A percentile compares a stretch with the other conserved stretches of the same genome.
phyloP scores from a whole-genome alignment of 2,329 filamentous ascomycete genomes.

The Diaporthe citri region DNA sequence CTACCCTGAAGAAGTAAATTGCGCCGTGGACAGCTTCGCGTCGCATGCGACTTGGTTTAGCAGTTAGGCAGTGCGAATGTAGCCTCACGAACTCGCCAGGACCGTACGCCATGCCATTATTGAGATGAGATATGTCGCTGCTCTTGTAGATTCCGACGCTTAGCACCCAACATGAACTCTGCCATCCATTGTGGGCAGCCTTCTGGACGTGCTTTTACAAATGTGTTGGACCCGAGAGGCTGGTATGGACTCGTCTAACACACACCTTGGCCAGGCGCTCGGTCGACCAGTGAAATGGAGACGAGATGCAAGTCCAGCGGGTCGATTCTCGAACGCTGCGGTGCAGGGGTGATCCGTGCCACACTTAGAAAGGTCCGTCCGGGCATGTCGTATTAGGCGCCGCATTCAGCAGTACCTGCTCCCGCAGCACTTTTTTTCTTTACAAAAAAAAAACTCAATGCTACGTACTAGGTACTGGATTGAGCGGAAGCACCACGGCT shows the following conservation, averaged over 20 bases:
- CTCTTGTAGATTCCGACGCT: background rate
- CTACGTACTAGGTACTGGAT: background rate
- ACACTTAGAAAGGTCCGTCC: background rate
- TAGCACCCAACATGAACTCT: background rate
- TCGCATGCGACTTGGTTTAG: background rate
- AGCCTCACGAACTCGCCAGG: background rate
- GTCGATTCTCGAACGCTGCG: slow-evolving; percentile 24
- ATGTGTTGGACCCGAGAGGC: slow-evolving; percentile 32
- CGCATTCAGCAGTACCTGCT: background rate
- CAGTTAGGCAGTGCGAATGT: background rate
- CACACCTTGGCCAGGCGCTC: background rate
- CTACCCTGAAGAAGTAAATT: slow-evolving; percentile 25
- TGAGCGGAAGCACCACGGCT: background rate
- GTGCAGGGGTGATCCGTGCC: slow-evolving; percentile 38
- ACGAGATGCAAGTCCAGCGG: slow-evolving; percentile 26
- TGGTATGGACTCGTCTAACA: slow-evolving; percentile 13
- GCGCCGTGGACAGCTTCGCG: slow-evolving; percentile 16
- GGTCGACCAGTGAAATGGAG: slow-evolving; percentile 27
- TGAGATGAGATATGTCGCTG: background rate
- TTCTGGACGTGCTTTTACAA: slow-evolving; percentile 11
- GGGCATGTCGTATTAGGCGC: background rate
- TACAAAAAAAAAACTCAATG: background rate
- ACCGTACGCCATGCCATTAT: background rate
- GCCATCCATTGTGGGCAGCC: background rate
- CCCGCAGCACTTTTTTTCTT: background rate